A percentile compares a stretch with the other conserved stretches of the same genome.
Conservation (phyloP, 2,329 filamentous ascomycete species). For the Verticillium tricorpus region DNA sequence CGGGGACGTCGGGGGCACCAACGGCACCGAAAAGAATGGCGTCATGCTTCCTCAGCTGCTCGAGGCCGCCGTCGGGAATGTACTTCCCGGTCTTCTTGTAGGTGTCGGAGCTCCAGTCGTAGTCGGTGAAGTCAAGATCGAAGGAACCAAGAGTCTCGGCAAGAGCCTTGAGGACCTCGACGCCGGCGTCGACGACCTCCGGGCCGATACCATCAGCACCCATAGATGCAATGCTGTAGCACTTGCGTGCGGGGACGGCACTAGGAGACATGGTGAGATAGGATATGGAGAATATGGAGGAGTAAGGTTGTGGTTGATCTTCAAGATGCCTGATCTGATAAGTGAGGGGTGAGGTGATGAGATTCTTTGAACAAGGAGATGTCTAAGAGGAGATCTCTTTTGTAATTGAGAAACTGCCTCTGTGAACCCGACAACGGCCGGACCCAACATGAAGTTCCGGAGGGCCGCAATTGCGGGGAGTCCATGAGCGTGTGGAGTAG, state of each 20-base stretch:
- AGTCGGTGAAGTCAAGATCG: slow-evolving; percentile 55
- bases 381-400: background rate
- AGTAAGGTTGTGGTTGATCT: background rate
- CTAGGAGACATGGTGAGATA: slow-evolving; percentile 9
- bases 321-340: background rate
- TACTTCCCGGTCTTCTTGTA: slow-evolving; percentile 64
- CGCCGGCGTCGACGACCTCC: slow-evolving; percentile 57
- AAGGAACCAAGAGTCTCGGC: slow-evolving; percentile 50
- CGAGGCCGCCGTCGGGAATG: slow-evolving; percentile 55
- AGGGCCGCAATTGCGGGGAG: background rate
- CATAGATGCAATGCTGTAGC: slow-evolving; percentile 54
- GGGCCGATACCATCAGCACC: slow-evolving; percentile 60
- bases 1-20: slow-evolving; percentile 44
- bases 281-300: no score
- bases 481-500: background rate
- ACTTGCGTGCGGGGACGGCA: slow-evolving; percentile 16
- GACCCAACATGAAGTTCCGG: background rate
- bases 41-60: slow-evolving; percentile 36
- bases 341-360: background rate
- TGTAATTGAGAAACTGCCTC: background rate
- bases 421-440: background rate
- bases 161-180: slow-evolving; percentile 55
- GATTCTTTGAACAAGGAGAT: background rate
- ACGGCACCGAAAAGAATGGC: slow-evolving; percentile 63
- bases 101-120: slow-evolving; percentile 63